Base-by-base conservation (phyloP, 495 filamentous ascomycete genomes). In the Daldinia bambusicola region DNA sequence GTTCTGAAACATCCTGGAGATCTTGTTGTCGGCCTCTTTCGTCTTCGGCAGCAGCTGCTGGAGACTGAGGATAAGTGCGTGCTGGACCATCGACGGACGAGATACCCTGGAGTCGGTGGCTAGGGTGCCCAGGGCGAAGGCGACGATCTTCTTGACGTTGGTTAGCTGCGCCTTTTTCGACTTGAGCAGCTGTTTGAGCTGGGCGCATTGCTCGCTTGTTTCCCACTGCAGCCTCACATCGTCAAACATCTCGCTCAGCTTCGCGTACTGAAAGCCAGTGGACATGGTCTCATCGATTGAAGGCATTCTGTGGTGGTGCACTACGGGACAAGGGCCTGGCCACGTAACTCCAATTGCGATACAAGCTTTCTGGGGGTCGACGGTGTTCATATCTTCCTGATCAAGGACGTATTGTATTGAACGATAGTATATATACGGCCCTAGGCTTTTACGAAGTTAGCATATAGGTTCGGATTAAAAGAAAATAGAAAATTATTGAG, bases 351-450 rank as follows among this genome's bases (percentile, higher is more conserved):
- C 52, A 13, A 59, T 30, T 4, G 57, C 31, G 10, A 71, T 57
- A 13, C 16, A 71, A 14, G 69, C 50, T 20, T 37, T 20, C 12
- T 51, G 32, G 12, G 22, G 22, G 8, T 66, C 36, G 43, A 37
- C 57, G 0, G 6, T 4, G 9, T 8, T 12, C 55, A 70, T 55
- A 12, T 70, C 67, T 13, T 6, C 12, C 4, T 59, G 43, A 9
- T 2, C 9, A 9, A 26, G 2, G 26, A 65, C 37, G 2, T n/a
- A n/a, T 26, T 70, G 67, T 30, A 65, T 32, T 0, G 26, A 36
- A 2, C 67, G 61, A 56, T 70, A 70, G 55, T 65, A 70, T 16
- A 70, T 64, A 6, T 60, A 70, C 2, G 61, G 61, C 0, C 40
- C 61, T 8, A 26, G 5, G 0, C 67, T 70, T 22, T 37, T 20